Base-by-base conservation (phyloP, 1,284 basidiomycete genomes). In the Boletellus deceptivus region DNA sequence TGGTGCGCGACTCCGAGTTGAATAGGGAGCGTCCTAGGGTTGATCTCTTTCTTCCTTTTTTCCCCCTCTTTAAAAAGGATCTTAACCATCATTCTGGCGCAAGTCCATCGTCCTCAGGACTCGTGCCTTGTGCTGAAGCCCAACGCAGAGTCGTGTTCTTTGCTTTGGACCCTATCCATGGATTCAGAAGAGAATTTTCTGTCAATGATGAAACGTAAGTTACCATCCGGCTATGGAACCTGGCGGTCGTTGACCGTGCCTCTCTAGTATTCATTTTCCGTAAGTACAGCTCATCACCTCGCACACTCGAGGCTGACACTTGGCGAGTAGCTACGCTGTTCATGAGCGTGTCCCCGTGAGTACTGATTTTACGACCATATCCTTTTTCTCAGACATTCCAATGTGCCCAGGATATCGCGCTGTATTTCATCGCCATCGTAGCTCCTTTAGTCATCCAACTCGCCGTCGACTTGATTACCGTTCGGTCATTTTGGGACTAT, bases 401-500 rank as follows among this genome's bases (percentile, higher is more conserved):
- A 41, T 39, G 27, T 45, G 29, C 16, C 8, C 53, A 85, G 81
- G 72, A 76, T 58, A 57, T 75, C 43, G 78, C 82, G 8, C 70
- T 93, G 2, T 82, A 83, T 59, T 63, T 90, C 36, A 85, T 94
- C 50, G 83, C 84, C 35, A 66, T 88, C 39, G 79, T 82, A 5
- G 74, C 86, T 3, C 91, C 93, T 0, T 65, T 89, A 5, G 59
- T 85, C 16, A 70, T 92, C 35, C 82, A 92, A 59, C 75, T 84
- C 16, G 59, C 80, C 7, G 76, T 93, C 57, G 89, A 91, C 58
- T 55, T 85, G 20, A 50, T 88, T 9, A 84, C 91, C 17, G 72
- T 91, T 11, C 80, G 87, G 18, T 89, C 84, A 6, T 83, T 84
- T 71, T 97, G 93, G 92, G 95, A 98, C 62, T 74, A 89, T 33